Percentiles rank a stretch among this genome's conserved stretches.
Evolutionary conservation across 176 grass and related monocot genomes (phyloP).

Genomic region (Hordeum marinum): DNA sequence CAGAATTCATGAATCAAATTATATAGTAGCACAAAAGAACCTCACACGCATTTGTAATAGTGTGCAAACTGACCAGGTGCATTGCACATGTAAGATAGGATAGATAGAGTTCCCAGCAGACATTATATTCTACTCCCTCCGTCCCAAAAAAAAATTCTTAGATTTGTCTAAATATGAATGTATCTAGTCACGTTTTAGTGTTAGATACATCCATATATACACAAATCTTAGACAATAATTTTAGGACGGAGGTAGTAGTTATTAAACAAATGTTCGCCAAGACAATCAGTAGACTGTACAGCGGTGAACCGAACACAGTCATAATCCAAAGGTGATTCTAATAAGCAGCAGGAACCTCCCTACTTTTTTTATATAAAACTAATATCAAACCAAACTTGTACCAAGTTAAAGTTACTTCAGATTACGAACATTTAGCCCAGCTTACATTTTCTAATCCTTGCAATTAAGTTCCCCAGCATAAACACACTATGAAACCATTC

Average conservation of each 20-base stretch:
- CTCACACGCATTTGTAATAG: background rate
- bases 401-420: background rate
- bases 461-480: background rate
- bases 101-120: background rate
- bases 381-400: background rate
- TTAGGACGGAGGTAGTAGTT: too few relatives aligned
- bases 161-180: too few relatives aligned
- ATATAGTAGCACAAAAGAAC: background rate
- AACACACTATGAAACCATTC: background rate
- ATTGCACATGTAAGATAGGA: background rate
- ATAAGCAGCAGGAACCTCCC: background rate
- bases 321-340: background rate
- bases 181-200: too few relatives aligned
- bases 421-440: background rate
- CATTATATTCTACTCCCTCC: background rate
- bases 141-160: too few relatives aligned
- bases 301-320: background rate
- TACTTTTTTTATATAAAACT: background rate
- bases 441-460: background rate
- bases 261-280: background rate
- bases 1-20: background rate
- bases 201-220: too few relatives aligned
- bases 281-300: background rate
- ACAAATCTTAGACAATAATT: too few relatives aligned
- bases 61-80: background rate